Conservation (phyloP, 2,329 filamentous ascomycete genomes). For the Whalleya microplaca region DNA sequence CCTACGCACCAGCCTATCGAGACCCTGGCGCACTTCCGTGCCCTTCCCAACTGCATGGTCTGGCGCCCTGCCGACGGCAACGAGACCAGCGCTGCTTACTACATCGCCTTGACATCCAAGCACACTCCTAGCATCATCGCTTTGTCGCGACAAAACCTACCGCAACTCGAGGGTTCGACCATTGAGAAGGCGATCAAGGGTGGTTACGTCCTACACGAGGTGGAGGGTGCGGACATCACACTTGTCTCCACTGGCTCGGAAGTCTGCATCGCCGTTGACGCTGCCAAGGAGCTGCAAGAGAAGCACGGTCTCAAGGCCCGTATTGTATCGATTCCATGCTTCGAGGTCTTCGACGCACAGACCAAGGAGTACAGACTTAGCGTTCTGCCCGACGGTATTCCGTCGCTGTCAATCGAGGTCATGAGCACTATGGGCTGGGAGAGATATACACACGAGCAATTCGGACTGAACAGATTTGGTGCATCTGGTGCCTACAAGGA, state of each 20-base stretch:
- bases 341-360: constrained; percentile 95
- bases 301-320: constrained; percentile 86
- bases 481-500: constrained; percentile 97
- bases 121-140: constrained; percentile 91
- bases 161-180: constrained; percentile 92
- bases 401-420: constrained; percentile 90
- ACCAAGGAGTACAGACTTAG: constrained; percentile 92
- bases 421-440: constrained; percentile 99
- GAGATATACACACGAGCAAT: constrained; percentile 99
- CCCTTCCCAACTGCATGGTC: constrained; percentile 98
- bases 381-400: constrained; percentile 92
- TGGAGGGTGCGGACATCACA: constrained; percentile 81
- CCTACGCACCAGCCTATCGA: constrained; percentile 99
- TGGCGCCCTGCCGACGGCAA: constrained; percentile 99
- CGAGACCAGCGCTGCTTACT: constrained; percentile 97
- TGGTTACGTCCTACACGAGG: constrained; percentile 88
- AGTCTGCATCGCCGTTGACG: constrained; percentile 90
- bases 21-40: constrained; percentile 97
- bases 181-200: constrained; percentile 91
- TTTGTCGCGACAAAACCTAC: constrained; percentile 96
- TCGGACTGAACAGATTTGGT: constrained; percentile 98
- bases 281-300: constrained; percentile 87
- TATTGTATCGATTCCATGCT: constrained; percentile 94
- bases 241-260: constrained; percentile 96
- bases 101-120: constrained; percentile 87